Conservation (phyloP, 192 early-diverging fungal genomes). For the Podila horticola region DNA sequence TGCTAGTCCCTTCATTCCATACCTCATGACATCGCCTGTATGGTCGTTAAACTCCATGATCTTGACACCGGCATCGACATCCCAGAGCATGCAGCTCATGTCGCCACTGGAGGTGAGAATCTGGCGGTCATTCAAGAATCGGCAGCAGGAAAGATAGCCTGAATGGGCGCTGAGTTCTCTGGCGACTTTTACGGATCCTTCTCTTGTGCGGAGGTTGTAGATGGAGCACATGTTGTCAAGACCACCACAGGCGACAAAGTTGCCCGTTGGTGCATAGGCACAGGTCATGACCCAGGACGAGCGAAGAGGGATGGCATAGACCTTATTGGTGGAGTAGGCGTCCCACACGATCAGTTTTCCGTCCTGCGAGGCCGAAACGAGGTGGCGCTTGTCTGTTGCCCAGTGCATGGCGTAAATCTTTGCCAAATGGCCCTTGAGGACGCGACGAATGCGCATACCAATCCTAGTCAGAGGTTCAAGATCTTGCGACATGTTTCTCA, state of each 20-base stretch:
- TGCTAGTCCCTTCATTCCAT: neutral
- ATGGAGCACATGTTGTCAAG: conserved; percentile 99
- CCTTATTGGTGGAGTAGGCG: conserved; percentile 98
- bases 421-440: conserved; percentile 97
- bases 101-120: conserved; percentile 97
- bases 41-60: conserved; percentile 98
- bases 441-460: conserved; percentile 95
- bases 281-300: conserved; percentile 99
- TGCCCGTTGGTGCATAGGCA: conserved; percentile 97
- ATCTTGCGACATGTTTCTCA: conserved; percentile 85
- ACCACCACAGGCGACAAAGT: conserved; percentile 99
- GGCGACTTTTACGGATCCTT: conserved; percentile 94
- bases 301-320: conserved; percentile 97
- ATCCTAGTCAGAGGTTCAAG: conserved; percentile 90
- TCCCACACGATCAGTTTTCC: conserved; percentile 99
- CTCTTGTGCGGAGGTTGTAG: conserved; percentile 96
- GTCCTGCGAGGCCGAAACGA: conserved; percentile 99
- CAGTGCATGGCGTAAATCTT: conserved; percentile 99
- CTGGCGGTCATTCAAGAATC: conserved; percentile 95
- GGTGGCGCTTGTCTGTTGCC: conserved; percentile 96
- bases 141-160: conserved; percentile 97
- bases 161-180: conserved; percentile 97
- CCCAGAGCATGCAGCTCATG: conserved; percentile 99
- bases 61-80: conserved; percentile 99
- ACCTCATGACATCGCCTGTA: conserved; percentile 98